Percentiles rank a stretch among this genome's conserved stretches.
These are phyloP conservation scores for Ambrosia trifida DNA, from an alignment of 129 eudicot species.

Conservation along the genomic window DNA sequence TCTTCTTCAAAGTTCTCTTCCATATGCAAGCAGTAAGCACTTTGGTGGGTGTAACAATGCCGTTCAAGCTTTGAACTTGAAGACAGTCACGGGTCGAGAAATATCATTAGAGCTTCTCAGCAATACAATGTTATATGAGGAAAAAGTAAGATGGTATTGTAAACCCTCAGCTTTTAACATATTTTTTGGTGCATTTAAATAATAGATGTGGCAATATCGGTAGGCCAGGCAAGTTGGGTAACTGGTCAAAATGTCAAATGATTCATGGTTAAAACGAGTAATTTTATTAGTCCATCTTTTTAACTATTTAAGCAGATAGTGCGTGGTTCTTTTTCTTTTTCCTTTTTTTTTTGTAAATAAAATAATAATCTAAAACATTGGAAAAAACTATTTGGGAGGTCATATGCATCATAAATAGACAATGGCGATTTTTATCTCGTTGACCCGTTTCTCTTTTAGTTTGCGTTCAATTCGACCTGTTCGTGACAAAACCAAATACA, in stretches of 20 bases:
- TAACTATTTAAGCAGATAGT: not conserved
- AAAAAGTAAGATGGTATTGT: constrained; percentile 54
- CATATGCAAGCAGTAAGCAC: constrained; percentile 24
- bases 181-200: not conserved
- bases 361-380: not conserved
- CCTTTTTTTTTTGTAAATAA: too few species aligned
- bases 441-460: not conserved
- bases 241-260: not conserved
- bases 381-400: not conserved
- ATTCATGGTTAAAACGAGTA: not conserved
- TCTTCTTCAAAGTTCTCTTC: constrained; percentile 52
- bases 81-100: constrained; percentile 41
- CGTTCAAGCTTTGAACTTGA: constrained; percentile 25
- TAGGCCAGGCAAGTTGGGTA: constrained; percentile 1
- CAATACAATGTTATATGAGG: constrained; percentile 64
- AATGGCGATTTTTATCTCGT: not conserved
- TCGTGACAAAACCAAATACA: not conserved
- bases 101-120: constrained; percentile 64
- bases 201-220: not conserved
- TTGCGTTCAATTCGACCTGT: not conserved
- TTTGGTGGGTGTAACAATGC: constrained; percentile 9
- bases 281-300: not conserved
- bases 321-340: not conserved
- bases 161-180: constrained; percentile 12
- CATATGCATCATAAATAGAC: not conserved